Conservation (phyloP, 495 filamentous ascomycete genomes). For the Hyaloscypha variabilis region DNA sequence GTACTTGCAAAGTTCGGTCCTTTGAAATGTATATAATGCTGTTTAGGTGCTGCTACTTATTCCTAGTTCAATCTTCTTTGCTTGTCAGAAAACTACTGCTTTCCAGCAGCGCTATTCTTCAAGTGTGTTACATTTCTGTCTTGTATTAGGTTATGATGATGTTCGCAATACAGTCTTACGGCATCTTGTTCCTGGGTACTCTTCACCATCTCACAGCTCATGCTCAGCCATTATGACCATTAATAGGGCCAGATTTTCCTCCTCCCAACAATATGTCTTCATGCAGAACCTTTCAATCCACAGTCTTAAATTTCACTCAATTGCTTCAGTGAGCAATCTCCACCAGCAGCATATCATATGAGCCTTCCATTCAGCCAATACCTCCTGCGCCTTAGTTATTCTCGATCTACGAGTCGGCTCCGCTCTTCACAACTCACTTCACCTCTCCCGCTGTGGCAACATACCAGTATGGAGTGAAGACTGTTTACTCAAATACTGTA, state of each 20-base stretch:
- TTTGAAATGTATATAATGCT: no score
- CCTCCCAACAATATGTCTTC: constrained; percentile 41
- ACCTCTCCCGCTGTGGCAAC: constrained; percentile 41
- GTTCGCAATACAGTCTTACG: constrained; percentile 3
- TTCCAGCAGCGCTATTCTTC: background rate
- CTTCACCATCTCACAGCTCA: constrained; percentile 21
- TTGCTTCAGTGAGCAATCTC: constrained; percentile 27
- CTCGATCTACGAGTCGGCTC: constrained; percentile 43
- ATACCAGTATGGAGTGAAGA: constrained; percentile 26
- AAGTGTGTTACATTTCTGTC: background rate
- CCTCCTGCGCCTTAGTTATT: constrained; percentile 57
- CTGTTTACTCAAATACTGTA: constrained; percentile 45
- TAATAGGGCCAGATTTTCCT: constrained; percentile 51
- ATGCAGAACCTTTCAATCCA: constrained; percentile 36
- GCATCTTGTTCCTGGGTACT: constrained; percentile 7
- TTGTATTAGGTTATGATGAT: background rate
- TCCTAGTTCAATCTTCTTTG: no score
- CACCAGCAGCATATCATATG: constrained; percentile 35
- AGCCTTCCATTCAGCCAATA: constrained; percentile 43
- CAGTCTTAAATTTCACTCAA: constrained; percentile 41
- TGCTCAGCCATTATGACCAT: constrained; percentile 47
- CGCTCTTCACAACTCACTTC: constrained; percentile 50
- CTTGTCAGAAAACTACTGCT: no score
- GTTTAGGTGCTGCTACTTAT: no score
- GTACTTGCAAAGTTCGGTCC: no score